phyloP scores from a whole-genome alignment of 1,284 basidiomycete species.

The Puccinia sorghi region DNA sequence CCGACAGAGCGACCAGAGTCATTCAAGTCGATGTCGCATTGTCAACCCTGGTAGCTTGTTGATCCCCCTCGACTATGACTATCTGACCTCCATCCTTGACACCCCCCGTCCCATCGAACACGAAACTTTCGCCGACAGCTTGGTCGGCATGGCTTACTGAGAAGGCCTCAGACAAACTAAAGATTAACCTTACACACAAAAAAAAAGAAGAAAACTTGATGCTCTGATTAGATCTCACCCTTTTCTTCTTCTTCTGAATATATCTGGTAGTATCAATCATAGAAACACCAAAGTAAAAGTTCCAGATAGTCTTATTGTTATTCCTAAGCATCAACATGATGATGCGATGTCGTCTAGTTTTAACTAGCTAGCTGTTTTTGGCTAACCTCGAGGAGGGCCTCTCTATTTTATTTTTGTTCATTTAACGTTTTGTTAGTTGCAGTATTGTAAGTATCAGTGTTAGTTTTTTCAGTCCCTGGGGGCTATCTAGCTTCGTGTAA shows the following conservation, averaged over 20 bases:
- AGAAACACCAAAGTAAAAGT: no score
- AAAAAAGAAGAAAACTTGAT: neutral
- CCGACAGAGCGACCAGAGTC: neutral
- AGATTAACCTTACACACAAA: neutral
- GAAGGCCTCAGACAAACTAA: neutral
- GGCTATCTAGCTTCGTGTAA: no score
- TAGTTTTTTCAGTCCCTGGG: no score
- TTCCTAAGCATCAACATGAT: no score
- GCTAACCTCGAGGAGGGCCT: no score
- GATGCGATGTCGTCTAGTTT: no score
- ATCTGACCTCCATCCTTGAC: neutral
- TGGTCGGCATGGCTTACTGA: slow-evolving; percentile 19
- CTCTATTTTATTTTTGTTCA: no score
- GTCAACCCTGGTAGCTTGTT: neutral
- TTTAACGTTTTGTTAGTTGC: no score
- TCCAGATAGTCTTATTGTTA: no score
- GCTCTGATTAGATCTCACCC: neutral
- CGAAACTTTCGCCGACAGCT: neutral
- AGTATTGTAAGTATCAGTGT: no score
- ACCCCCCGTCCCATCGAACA: neutral
- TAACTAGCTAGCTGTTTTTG: no score
- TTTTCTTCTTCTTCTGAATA: neutral
- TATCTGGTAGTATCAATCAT: no score
- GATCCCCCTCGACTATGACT: slow-evolving; percentile 11
- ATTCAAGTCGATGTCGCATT: neutral